Conservation (phyloP, 371 early-diverging fungal species). For the Zancudomyces culisetae region DNA sequence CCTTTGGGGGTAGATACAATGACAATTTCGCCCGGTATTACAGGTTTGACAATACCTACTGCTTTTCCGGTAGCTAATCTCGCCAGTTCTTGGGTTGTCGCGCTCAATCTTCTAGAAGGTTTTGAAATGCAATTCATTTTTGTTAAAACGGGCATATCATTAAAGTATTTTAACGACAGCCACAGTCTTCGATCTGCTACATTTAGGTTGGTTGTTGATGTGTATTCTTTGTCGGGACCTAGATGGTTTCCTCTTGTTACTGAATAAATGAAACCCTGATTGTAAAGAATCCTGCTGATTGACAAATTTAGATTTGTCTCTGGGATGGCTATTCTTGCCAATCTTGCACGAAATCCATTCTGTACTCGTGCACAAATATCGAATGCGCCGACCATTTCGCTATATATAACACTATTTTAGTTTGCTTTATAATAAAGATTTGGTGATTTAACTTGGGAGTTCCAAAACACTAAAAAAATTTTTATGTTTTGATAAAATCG, state of each 20-base stretch:
- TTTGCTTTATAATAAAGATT: no score
- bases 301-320: conserved; percentile 76
- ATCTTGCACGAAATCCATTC: conserved; percentile 67
- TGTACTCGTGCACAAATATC: conserved; percentile 83
- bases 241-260: conserved; percentile 58
- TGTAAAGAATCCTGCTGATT: conserved; percentile 66
- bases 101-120: conserved; percentile 63
- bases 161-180: conserved; percentile 82
- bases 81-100: conserved; percentile 59
- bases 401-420: no score
- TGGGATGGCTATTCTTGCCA: conserved; percentile 70
- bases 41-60: conserved; percentile 52
- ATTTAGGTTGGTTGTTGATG: conserved; percentile 62
- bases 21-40: conserved; percentile 78
- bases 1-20: conserved; percentile 74
- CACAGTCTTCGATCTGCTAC: conserved; percentile 75
- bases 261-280: conserved; percentile 74
- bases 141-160: conserved; percentile 59
- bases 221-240: conserved; percentile 42
- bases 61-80: conserved; percentile 46
- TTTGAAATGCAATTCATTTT: conserved; percentile 54
- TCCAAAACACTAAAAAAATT: no score
- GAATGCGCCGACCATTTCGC: conserved; percentile 62
- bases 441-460: no score
- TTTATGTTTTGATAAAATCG: no score